Evolutionary conservation across 75 land plant species (phyloP).

Genomic region (Pinus taeda): DNA sequence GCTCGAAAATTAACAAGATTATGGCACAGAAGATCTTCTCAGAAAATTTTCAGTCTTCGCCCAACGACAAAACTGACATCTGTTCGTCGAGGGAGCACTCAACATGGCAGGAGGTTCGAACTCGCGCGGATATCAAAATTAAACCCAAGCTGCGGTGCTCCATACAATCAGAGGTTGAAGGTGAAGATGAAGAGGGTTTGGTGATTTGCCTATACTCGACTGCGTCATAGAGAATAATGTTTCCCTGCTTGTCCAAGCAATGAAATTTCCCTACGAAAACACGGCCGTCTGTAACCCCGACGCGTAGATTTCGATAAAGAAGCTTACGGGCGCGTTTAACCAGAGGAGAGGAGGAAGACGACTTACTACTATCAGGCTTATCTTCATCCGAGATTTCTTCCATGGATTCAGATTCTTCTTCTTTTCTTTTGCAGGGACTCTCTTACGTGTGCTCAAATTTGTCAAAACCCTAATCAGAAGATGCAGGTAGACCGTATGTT

Average conservation of each 20-base stretch:
- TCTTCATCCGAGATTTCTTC: no score
- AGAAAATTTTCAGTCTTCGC: not conserved
- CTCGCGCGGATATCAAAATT: slow-evolving; percentile 78
- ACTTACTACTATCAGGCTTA: no score
- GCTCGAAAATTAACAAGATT: no score
- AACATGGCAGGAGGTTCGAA: slow-evolving; percentile 79
- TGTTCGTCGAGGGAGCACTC: slow-evolving; percentile 75
- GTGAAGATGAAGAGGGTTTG: slow-evolving; percentile 26
- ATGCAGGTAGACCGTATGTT: no score
- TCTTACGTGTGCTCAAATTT: no score
- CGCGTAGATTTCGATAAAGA: slow-evolving; percentile 55
- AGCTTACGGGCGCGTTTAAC: slow-evolving; percentile 35
- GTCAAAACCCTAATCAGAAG: no score
- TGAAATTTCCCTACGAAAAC: slow-evolving; percentile 77
- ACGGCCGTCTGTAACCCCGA: slow-evolving; percentile 79
- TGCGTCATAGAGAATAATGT: slow-evolving; percentile 87
- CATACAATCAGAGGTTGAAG: slow-evolving; percentile 24
- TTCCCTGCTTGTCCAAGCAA: slow-evolving; percentile 96
- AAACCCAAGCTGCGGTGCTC: slow-evolving; percentile 82
- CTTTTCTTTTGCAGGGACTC: no score
- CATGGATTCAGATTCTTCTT: no score
- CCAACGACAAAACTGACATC: slow-evolving; percentile 48
- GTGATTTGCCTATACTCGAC: slow-evolving; percentile 62
- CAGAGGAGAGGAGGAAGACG: no score
- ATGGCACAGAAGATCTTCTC: no score